Evolutionary conservation across 2,329 filamentous ascomycete genomes (phyloP), one percentile per base, ranked within the genome.

Genomic region (Podosphaera leucotricha): DNA sequence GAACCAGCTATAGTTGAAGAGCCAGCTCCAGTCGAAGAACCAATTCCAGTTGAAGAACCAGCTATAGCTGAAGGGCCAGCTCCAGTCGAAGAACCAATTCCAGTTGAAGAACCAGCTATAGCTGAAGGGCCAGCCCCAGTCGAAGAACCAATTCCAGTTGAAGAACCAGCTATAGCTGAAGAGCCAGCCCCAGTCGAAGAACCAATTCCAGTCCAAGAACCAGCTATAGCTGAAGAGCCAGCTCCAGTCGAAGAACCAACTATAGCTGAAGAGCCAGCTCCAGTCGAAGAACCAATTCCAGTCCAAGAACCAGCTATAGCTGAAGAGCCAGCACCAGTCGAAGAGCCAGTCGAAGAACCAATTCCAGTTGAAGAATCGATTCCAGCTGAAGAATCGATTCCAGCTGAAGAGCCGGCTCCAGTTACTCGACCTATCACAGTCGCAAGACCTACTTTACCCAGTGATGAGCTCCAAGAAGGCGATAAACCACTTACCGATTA

Each of bases 401-500:
- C 24, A 28, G 24, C 11, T 28, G 24, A 6, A 6, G 6, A 28
- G 24, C 24, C 24, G 24, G 11, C 24, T 11, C 24, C 24, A 28
- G 11, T 6, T 28, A 11, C 24, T 28, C 6, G 11, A 28, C 6
- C 24, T 28, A 6, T 28, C 11, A 6, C 24, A 6, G 24, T 11
- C 11, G 11, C 11, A 28, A 11, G 11, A 6, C 24, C 24, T 28
- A 28, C 24, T 28, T 6, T 28, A 28, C 24, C 24, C 24, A 28
- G 24, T 28, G 24, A 28, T 6, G 11, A 28, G n/a, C n/a, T n/a
- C 24, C 11, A 6, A 28, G 24, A 28, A 28, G 24, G 24, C 11
- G 11, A 28, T 40, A 18, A 46, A 38, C 15, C 50, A 46, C 44
- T 43, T 26, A 44, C 49, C 21, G 50, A 52, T 43, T 52, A 50